A percentile compares a stretch with the other conserved stretches of the same genome.
These are phyloP conservation scores for Yarrowia sp. DNA, from an alignment of 805 yeast genomes.

Conservation along the genomic window DNA sequence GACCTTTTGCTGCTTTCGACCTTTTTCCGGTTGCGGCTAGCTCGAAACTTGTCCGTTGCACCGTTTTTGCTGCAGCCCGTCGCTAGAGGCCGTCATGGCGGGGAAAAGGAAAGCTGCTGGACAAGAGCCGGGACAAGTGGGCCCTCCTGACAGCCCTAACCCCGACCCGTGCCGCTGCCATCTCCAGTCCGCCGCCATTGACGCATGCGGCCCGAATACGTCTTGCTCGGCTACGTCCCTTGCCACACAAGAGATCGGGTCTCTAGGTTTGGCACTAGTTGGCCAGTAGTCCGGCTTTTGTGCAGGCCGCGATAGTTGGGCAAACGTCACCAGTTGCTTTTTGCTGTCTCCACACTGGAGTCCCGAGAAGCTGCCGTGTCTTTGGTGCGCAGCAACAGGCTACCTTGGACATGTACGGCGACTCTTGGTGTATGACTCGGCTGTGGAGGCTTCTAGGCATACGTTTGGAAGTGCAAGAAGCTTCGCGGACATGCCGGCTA, in stretches of 20 bases:
- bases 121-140: neutral
- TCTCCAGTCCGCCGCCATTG: neutral
- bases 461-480: conserved; percentile 14
- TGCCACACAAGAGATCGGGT: neutral
- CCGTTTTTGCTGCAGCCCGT: conserved; percentile 2
- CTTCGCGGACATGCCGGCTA: conserved; percentile 33
- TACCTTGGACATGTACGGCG: conserved; percentile 2
- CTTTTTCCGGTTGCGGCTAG: conserved; percentile 22
- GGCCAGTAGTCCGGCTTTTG: too few species aligned
- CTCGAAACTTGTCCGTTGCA: neutral
- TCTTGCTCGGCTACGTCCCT: neutral
- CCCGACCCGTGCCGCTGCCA: neutral
- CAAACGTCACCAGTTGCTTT: too few species aligned
- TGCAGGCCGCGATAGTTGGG: too few species aligned
- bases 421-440: neutral
- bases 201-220: conserved; percentile 31
- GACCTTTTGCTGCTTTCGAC: conserved; percentile 10
- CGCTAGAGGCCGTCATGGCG: neutral
- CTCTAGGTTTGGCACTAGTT: conserved; percentile 14
- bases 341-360: too few species aligned
- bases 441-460: neutral
- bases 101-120: neutral
- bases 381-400: neutral
- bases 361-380: conserved; percentile 3
- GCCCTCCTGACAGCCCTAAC: conserved; percentile 13